Percentiles rank a stretch among this genome's conserved stretches.
Conservation (phyloP, 441 rosid species). For the Adansonia madagascariensis region DNA sequence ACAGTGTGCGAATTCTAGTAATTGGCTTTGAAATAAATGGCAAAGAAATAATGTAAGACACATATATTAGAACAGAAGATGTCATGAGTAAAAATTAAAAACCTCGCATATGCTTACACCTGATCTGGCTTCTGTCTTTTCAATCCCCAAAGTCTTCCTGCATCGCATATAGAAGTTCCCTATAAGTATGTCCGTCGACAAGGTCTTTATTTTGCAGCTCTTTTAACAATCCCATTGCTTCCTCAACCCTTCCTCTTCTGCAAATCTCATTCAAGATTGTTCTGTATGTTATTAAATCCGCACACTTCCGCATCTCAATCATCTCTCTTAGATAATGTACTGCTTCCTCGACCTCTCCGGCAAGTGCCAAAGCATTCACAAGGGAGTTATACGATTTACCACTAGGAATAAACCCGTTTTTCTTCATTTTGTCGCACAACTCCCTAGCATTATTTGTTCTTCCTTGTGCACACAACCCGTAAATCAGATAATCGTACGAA, state of each 20-base stretch:
- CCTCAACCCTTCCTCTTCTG: conserved; percentile 55
- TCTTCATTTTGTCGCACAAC: conserved; percentile 72
- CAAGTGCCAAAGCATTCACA: conserved; percentile 78
- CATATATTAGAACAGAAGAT: neutral
- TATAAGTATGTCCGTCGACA: conserved; percentile 58
- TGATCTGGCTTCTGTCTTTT: conserved; percentile 29
- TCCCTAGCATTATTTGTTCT: conserved; percentile 80
- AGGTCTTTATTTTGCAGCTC: conserved; percentile 59
- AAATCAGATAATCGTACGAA: conserved; percentile 80
- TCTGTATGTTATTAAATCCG: conserved; percentile 72
- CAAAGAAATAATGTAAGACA: neutral
- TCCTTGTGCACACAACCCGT: conserved; percentile 85
- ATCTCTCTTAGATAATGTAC: conserved; percentile 70
- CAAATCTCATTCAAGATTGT: conserved; percentile 81
- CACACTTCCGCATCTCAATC: conserved; percentile 57
- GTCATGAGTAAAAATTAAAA: neutral
- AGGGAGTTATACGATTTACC: conserved; percentile 77
- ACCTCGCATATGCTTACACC: conserved; percentile 25
- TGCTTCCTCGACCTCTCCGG: conserved; percentile 68
- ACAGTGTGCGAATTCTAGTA: neutral
- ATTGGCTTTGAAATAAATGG: neutral
- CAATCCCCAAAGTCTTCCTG: conserved; percentile 55
- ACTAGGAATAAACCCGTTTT: conserved; percentile 71
- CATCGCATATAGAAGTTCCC: conserved; percentile 63
- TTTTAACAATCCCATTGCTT: conserved; percentile 59